These are phyloP conservation scores for Murraya paniculata DNA, from an alignment of 345 rosid species.

Conservation along the genomic window DNA sequence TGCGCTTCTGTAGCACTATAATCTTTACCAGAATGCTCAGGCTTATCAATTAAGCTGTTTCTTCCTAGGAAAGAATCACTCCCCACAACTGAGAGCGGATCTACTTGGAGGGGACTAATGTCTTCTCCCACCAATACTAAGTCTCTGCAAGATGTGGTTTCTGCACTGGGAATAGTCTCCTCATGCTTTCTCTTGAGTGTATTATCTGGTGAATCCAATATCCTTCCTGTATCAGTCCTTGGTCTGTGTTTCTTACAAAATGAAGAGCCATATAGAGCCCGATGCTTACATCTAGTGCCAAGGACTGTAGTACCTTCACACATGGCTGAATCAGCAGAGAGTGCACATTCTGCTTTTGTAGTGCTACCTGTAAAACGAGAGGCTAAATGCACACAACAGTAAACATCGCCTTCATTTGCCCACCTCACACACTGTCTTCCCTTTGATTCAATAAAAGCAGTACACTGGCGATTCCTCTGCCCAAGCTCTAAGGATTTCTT, in stretches of 20 bases:
- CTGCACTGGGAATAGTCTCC: slow-evolving; percentile 40
- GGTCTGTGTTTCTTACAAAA: slow-evolving; percentile 94
- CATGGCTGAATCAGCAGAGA: slow-evolving; percentile 56
- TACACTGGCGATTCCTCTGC: slow-evolving; percentile 76
- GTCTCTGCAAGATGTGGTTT: slow-evolving; percentile 43
- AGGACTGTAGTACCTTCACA: slow-evolving; percentile 96
- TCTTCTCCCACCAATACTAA: slow-evolving; percentile 44
- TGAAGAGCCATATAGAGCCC: slow-evolving; percentile 73
- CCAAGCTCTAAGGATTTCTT: slow-evolving; percentile 51
- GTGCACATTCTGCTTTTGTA: slow-evolving; percentile 49
- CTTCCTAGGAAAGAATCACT: slow-evolving; percentile 33
- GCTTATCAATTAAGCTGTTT: slow-evolving; percentile 41
- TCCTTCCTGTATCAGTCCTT: slow-evolving; percentile 32
- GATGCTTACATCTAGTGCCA: slow-evolving; percentile 93
- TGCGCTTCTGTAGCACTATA: slow-evolving; percentile 27
- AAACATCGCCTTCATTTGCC: slow-evolving; percentile 97
- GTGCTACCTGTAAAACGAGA: slow-evolving; percentile 80
- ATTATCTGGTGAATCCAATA: slow-evolving; percentile 29
- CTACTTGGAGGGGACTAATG: slow-evolving; percentile 42
- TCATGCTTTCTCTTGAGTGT: slow-evolving; percentile 53
- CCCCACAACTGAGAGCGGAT: slow-evolving; percentile 39
- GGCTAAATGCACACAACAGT: slow-evolving; percentile 97
- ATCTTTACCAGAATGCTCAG: slow-evolving; percentile 43
- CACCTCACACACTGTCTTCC: slow-evolving; percentile 98
- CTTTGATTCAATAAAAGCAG: slow-evolving; percentile 88